phyloP scores from a whole-genome alignment of 306 rosid species.

The Urtica urens region DNA sequence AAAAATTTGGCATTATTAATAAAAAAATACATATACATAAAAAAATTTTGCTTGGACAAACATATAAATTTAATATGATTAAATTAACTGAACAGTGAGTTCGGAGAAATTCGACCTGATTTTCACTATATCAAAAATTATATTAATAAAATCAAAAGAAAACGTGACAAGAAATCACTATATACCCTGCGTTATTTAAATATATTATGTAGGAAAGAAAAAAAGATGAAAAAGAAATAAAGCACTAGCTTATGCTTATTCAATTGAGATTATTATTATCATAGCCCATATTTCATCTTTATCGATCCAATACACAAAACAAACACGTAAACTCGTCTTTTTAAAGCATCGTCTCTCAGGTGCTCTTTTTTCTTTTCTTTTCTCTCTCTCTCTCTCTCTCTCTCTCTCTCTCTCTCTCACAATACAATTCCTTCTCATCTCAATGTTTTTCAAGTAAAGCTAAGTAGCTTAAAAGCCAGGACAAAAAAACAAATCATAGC shows the following conservation, averaged over 20 bases:
- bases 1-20: background rate
- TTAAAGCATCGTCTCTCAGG: slow-evolving; percentile 39
- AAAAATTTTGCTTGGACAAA: no score
- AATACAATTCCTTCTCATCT: slow-evolving; percentile 28
- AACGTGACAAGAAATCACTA: slow-evolving; percentile 14
- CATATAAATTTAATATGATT: no score
- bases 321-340: slow-evolving; percentile 22
- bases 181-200: slow-evolving; percentile 18
- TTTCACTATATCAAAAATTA: no score
- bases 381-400: slow-evolving; percentile 12
- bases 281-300: background rate
- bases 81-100: no score
- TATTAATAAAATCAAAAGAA: background rate
- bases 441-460: slow-evolving; percentile 29
- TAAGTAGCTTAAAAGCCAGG: slow-evolving; percentile 10
- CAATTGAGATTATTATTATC: slow-evolving; percentile 15
- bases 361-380: slow-evolving; percentile 10
- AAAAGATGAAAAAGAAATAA: slow-evolving; percentile 5
- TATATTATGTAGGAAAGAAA: background rate
- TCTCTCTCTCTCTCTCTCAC: slow-evolving; percentile 2
- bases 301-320: slow-evolving; percentile 21
- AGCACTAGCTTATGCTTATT: slow-evolving; percentile 20
- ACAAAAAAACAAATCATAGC: slow-evolving; percentile 26
- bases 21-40: no score
- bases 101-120: no score